phyloP scores from a whole-genome alignment of 2,329 filamentous ascomycete species.

The Fusarium sp. region DNA sequence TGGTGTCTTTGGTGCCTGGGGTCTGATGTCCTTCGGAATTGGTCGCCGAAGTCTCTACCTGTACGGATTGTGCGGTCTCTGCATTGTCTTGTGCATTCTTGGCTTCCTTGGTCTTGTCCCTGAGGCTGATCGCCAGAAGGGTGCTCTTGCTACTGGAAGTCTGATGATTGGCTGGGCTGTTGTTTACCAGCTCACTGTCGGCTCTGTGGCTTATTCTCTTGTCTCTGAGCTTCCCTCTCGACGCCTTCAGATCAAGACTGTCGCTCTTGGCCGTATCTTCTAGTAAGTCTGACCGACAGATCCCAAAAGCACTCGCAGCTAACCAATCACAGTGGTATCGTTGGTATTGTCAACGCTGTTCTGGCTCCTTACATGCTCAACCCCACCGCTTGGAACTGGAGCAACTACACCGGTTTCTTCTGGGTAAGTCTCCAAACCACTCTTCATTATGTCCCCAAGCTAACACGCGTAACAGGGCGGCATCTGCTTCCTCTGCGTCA shows the following conservation, averaged over 20 bases:
- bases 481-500: conserved; percentile 80
- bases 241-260: conserved; percentile 88
- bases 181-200: conserved; percentile 86
- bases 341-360: conserved; percentile 82
- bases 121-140: conserved; percentile 63
- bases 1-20: conserved; percentile 84
- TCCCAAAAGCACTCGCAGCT: background rate
- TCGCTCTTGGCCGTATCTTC: conserved; percentile 83
- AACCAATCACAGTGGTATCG: conserved; percentile 67
- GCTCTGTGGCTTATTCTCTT: conserved; percentile 88
- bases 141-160: conserved; percentile 78
- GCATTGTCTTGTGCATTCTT: conserved; percentile 79
- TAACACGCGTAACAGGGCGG: conserved; percentile 49
- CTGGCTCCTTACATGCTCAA: conserved; percentile 94
- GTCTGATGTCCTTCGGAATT: conserved; percentile 76
- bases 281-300: conserved; percentile 57
- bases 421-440: conserved; percentile 58
- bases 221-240: conserved; percentile 86
- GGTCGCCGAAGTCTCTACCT: conserved; percentile 81
- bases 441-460: too few relatives aligned
- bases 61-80: conserved; percentile 78
- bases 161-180: conserved; percentile 88
- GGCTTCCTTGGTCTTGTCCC: conserved; percentile 84
- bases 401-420: conserved; percentile 88
- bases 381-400: conserved; percentile 86